Evolutionary conservation across 2,329 filamentous ascomycete genomes (phyloP).

Genomic region (Coniella vitis): DNA sequence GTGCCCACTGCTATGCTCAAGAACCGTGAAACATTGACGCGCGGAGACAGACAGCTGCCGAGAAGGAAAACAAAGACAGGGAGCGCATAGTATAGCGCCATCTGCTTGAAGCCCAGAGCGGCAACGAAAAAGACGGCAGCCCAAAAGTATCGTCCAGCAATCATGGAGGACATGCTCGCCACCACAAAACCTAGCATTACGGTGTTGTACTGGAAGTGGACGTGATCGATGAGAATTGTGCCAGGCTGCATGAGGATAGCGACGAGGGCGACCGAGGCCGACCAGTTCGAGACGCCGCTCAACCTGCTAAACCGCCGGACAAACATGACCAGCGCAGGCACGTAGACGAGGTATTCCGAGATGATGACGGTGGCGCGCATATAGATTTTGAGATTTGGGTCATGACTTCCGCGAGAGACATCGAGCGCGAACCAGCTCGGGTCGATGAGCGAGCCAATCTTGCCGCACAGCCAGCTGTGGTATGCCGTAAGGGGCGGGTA

Average conservation of each 20-base stretch:
- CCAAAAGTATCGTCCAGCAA: constrained; percentile 81
- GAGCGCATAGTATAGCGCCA: constrained; percentile 96
- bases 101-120: constrained; percentile 96
- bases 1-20: constrained; percentile 71
- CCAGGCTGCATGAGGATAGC: constrained; percentile 90
- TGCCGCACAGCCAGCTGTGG: constrained; percentile 92
- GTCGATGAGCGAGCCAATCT: constrained; percentile 72
- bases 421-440: constrained; percentile 83
- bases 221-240: constrained; percentile 87
- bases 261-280: constrained; percentile 74
- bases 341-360: constrained; percentile 84
- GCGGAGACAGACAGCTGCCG: constrained; percentile 75
- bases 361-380: constrained; percentile 90
- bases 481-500: constrained; percentile 97
- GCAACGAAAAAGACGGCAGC: constrained; percentile 88
- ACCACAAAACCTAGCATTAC: constrained; percentile 93
- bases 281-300: constrained; percentile 73
- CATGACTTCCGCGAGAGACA: constrained; percentile 73
- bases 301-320: constrained; percentile 72
- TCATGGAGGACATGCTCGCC: constrained; percentile 79
- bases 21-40: constrained; percentile 60
- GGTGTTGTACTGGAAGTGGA: constrained; percentile 96
- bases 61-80: constrained; percentile 87
- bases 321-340: constrained; percentile 81
- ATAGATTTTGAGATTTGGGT: constrained; percentile 77